These are phyloP conservation scores for Suhomyces ambrosiae DNA, from an alignment of 1,139 yeast genomes.

Conservation along the genomic window DNA sequence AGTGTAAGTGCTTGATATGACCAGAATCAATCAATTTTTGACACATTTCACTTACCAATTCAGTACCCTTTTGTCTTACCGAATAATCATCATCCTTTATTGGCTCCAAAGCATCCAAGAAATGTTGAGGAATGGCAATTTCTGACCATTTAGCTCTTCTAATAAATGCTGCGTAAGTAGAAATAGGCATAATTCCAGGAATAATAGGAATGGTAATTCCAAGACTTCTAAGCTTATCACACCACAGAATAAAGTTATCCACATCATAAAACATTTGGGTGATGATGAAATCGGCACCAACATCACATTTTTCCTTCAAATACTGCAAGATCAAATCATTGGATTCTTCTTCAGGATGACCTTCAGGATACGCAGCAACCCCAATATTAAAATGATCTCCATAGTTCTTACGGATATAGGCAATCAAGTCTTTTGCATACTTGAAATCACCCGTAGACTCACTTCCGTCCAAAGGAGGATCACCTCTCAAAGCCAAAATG, in stretches of 20 bases:
- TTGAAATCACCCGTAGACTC: slow-evolving; percentile 72
- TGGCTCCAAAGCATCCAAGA: slow-evolving; percentile 72
- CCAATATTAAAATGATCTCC: slow-evolving; percentile 71
- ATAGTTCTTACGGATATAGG: slow-evolving; percentile 55
- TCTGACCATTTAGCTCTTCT: slow-evolving; percentile 96
- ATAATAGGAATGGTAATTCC: slow-evolving; percentile 89
- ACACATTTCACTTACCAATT: slow-evolving; percentile 85
- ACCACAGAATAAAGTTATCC: slow-evolving; percentile 84
- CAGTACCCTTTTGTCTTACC: slow-evolving; percentile 86
- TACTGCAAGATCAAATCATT: slow-evolving; percentile 58
- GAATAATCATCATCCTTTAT: slow-evolving; percentile 87
- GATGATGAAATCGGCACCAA: slow-evolving; percentile 89
- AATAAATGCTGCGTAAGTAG: slow-evolving; percentile 87
- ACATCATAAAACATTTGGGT: slow-evolving; percentile 94
- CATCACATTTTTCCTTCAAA: slow-evolving; percentile 85
- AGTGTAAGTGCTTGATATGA: slow-evolving; percentile 80
- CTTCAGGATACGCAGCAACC: slow-evolving; percentile 77
- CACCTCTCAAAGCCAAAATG: slow-evolving; percentile 84
- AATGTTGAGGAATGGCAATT: slow-evolving; percentile 73
- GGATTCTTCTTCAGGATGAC: slow-evolving; percentile 79
- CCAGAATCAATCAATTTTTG: slow-evolving; percentile 69
- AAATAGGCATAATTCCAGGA: slow-evolving; percentile 98
- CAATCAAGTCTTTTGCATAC: slow-evolving; percentile 67
- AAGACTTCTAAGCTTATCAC: slow-evolving; percentile 62
- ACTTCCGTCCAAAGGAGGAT: slow-evolving; percentile 67